Base-by-base conservation (phyloP, 805 yeast genomes). In the Lipomyces sp. region DNA sequence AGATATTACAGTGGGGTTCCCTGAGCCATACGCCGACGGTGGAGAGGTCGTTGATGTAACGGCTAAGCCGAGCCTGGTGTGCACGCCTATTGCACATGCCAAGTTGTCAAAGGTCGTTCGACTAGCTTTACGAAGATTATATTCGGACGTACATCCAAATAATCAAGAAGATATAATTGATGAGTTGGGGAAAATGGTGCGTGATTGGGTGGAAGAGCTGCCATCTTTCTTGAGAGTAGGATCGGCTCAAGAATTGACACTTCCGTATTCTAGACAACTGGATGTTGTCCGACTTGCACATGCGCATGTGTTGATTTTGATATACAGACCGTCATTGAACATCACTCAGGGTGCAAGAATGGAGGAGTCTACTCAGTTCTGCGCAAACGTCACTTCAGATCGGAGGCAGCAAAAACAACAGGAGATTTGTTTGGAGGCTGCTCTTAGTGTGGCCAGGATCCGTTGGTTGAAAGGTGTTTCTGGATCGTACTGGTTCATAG, bases 301-400 rank as follows among this genome's bases (percentile, higher is more conserved):
- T 24, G 70, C 65, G 1, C 70, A 67, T 50, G 70, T 69, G 4
- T 53, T 64, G 58, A 67, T 67, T 35, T 33, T 67, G 53, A 64
- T 67, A 11, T 62, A 64, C 51, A 59, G 70, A 11, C 70, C 70
- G 4, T 62, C 67, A 4, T 37, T 67, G 5, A 60, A 66, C 29
- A 7, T 64, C 48, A 42, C 15, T 24, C 24, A 24, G 48, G 48
- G 15, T 42, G 48, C 18, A 24, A 24, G 24, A 24, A 24, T 24
- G 24, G 1, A 24, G 24, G 24, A 24, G 24, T 24, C 24, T 24
- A 24, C 24, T 42, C 18, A 15, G 18, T 42, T 15, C 18, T 24
- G 24, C 18, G 34, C 54, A 42, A 15, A 37, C 60, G 59, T 45
- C 4, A 30, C 57, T 6, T 59, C 66, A 4, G 51, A 34, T 2